Percentiles rank a stretch among this genome's conserved stretches.
phyloP scores from a whole-genome alignment of 1,284 basidiomycete genomes.

The Sanghuangporus baumii region DNA sequence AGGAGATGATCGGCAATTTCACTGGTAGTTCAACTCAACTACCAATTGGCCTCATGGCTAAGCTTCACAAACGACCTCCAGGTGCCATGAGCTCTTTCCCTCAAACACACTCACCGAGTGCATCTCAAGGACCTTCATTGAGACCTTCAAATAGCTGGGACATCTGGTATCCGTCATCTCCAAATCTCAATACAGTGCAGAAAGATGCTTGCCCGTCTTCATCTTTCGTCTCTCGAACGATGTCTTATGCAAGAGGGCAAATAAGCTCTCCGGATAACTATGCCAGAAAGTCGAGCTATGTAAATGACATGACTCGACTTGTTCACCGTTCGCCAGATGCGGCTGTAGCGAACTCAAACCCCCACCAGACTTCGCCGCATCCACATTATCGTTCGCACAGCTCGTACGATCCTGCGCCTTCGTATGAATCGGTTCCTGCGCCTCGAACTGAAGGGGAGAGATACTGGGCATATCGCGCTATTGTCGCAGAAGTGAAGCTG shows the following conservation, averaged over 20 bases:
- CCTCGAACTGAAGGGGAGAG: conserved; percentile 5
- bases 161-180: neutral
- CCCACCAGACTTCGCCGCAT: neutral
- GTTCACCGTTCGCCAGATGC: neutral
- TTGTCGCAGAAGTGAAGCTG: conserved; percentile 11
- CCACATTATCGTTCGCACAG: neutral
- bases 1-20: too few relatives aligned
- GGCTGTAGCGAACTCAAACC: neutral
- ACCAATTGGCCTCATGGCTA: neutral
- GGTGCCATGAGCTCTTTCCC: neutral
- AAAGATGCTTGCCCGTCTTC: neutral
- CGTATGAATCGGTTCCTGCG: neutral
- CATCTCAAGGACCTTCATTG: neutral
- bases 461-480: conserved; percentile 15
- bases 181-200: neutral
- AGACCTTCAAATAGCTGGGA: neutral
- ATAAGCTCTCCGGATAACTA: neutral
- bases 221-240: neutral
- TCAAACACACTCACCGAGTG: too few relatives aligned
- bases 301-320: neutral
- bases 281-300: neutral
- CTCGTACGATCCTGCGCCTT: neutral
- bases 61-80: neutral
- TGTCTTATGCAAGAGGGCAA: neutral
- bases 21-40: neutral